Conservation (phyloP, 2,329 filamentous ascomycete species). For the Sclerotinia sclerotiorum region DNA sequence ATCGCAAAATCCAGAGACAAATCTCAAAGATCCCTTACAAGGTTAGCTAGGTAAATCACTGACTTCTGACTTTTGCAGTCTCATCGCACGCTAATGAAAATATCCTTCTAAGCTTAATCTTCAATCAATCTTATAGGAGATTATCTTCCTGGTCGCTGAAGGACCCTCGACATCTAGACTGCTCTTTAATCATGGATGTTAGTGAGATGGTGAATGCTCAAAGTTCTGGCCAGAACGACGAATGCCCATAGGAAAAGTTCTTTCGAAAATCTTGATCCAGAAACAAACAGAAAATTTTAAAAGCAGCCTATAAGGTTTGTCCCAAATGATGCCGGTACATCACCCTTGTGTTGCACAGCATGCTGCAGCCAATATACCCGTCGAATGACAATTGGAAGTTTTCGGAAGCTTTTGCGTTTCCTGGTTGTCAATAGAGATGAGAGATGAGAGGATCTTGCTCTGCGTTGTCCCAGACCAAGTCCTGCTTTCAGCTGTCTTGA, state of each 20-base stretch:
- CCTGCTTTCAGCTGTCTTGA: not conserved
- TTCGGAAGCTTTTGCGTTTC: conserved; percentile 15
- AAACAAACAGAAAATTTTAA: not conserved
- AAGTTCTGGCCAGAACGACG: not conserved
- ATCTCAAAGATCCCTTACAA: not conserved
- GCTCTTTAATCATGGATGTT: too few species aligned
- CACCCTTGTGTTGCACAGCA: not conserved
- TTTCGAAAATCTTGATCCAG: not conserved
- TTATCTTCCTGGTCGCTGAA: too few species aligned
- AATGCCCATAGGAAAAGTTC: not conserved
- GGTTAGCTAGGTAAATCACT: not conserved
- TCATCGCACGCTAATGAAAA: not conserved
- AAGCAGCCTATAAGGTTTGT: conserved; percentile 9
- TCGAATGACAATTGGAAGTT: not conserved
- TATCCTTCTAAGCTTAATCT: not conserved
- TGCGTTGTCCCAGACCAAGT: not conserved
- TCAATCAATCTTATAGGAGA: not conserved
- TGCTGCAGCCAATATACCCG: conserved; percentile 9
- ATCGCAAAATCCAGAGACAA: not conserved
- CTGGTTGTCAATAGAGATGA: conserved; percentile 16
- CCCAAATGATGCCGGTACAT: conserved; percentile 13
- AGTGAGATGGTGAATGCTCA: not conserved
- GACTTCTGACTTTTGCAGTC: not conserved
- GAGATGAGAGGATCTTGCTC: conserved; percentile 5
- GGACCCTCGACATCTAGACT: too few species aligned